Evolutionary conservation across 1,139 yeast genomes (phyloP).

Genomic region (Geotrichum citri-aurantii): DNA sequence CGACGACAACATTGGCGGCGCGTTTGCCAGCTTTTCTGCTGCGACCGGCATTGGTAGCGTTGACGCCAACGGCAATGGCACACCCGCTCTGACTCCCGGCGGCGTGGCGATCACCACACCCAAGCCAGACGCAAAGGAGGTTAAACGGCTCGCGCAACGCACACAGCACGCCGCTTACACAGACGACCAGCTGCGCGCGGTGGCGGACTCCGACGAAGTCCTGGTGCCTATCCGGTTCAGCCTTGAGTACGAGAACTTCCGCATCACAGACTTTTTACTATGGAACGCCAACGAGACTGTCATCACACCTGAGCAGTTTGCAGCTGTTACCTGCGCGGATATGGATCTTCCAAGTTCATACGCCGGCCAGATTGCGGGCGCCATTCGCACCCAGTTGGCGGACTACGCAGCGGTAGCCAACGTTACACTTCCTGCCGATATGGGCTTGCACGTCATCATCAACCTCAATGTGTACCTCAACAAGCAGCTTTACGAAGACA

Average conservation of each 20-base stretch:
- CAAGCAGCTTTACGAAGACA: conserved; percentile 81
- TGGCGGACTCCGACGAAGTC: conserved; percentile 38
- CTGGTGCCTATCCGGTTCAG: conserved; percentile 76
- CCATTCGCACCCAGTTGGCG: conserved; percentile 74
- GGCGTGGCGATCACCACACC: conserved; percentile 8
- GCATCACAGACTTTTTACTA: conserved; percentile 74
- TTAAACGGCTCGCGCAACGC: conserved; percentile 30
- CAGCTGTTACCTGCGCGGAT: conserved; percentile 72
- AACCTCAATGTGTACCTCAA: conserved; percentile 80
- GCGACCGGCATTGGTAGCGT: background rate
- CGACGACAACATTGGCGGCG: conserved; percentile 27
- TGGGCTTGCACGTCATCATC: conserved; percentile 68
- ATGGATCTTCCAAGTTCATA: conserved; percentile 59
- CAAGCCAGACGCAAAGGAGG: conserved; percentile 21
- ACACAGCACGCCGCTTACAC: conserved; percentile 34
- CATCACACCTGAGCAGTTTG: conserved; percentile 80
- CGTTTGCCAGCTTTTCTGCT: background rate
- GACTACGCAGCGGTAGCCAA: conserved; percentile 64
- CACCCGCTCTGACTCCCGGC: conserved; percentile 3
- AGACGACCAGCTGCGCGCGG: conserved; percentile 33
- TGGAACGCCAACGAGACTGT: conserved; percentile 80
- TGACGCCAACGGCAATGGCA: background rate
- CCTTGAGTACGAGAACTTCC: conserved; percentile 57
- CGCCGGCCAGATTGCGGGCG: conserved; percentile 59
- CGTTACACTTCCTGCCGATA: conserved; percentile 57